Base-by-base conservation (phyloP, 2,329 filamentous ascomycete species). In the Penicillium rolfsii region DNA sequence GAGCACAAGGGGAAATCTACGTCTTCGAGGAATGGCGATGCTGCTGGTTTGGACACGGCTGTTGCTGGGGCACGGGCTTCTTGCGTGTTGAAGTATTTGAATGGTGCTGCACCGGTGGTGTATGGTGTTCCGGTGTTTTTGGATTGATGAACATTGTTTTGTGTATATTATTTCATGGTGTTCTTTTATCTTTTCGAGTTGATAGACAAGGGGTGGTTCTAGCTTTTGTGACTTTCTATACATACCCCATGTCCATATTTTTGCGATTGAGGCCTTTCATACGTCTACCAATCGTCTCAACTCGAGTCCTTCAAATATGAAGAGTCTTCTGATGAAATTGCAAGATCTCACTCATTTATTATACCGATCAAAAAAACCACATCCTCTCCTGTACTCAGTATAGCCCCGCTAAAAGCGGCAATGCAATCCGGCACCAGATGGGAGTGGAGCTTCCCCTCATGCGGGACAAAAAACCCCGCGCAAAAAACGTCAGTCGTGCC, bases 91-190 rank as follows among this genome's bases (percentile, higher is more conserved):
- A 86, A 86, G 74, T 98, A 97, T 80, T 80, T 99, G 68, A 99
- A 97, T 70, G 95, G 93, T 0, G 95, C 94, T 11, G 93, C 94
- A 40, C 91, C 95, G 26, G 93, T 95, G 66, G 89, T 98, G 56
- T 99, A 98, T 80, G 95, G 95, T 16, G 89, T 99, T 73, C 95
- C 95, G 33, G 91, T 97, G 64, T 97, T 93, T 78, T 82, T 97
- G 66, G 78, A 71, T 58, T 77, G 70, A 64, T 28, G 4, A 28
- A 16, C 28, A 24, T 19, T 30, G 24, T 43, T 7, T 8, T 43
- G 36, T 43, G 40, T 41, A 24, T 16, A 35, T 33, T 52, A 4
- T 35, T 11, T 52, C 36, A 5, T 52, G 4, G 14, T n/a, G 26
- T 36, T 33, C 2, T 9, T 7, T 33, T 52, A 12, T n/a, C 26